phyloP scores from a whole-genome alignment of 148 eudicot genomes.

The Rhododendron simsii region DNA sequence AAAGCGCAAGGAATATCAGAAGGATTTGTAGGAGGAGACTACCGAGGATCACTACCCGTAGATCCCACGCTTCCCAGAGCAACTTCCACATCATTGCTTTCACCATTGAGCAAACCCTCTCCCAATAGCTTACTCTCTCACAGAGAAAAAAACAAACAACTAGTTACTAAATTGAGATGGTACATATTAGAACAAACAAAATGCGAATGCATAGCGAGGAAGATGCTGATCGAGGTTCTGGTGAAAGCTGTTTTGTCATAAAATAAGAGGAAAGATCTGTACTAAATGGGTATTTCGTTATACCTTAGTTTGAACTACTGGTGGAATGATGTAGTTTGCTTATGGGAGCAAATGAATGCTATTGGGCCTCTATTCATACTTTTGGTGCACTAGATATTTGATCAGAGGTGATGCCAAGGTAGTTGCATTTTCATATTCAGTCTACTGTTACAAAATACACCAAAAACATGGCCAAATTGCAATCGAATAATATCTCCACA shows the following conservation, averaged over 20 bases:
- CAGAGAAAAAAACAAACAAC: background rate
- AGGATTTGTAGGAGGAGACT: conserved; percentile 28
- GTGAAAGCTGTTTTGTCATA: background rate
- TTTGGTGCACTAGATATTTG: background rate
- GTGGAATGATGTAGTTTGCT: background rate
- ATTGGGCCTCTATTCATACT: background rate
- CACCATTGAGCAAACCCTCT: background rate
- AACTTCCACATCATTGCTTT: background rate
- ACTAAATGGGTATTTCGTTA: background rate
- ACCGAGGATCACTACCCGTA: conserved; percentile 22
- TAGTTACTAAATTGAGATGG: background rate
- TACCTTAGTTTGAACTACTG: background rate
- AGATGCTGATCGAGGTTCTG: background rate
- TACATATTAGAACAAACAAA: background rate
- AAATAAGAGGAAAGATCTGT: background rate
- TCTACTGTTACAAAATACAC: background rate
- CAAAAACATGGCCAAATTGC: background rate
- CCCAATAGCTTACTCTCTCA: background rate
- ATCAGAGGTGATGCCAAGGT: background rate
- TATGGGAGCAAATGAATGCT: background rate
- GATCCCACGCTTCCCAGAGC: conserved; percentile 22
- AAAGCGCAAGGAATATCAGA: conserved; percentile 17
- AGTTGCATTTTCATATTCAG: background rate
- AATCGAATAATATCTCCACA: background rate
- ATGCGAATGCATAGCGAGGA: background rate